Percentiles rank a stretch among this genome's conserved stretches.
Evolutionary conservation across 495 filamentous ascomycete genomes (phyloP).

Genomic region (Aspergillus ostianus): DNA sequence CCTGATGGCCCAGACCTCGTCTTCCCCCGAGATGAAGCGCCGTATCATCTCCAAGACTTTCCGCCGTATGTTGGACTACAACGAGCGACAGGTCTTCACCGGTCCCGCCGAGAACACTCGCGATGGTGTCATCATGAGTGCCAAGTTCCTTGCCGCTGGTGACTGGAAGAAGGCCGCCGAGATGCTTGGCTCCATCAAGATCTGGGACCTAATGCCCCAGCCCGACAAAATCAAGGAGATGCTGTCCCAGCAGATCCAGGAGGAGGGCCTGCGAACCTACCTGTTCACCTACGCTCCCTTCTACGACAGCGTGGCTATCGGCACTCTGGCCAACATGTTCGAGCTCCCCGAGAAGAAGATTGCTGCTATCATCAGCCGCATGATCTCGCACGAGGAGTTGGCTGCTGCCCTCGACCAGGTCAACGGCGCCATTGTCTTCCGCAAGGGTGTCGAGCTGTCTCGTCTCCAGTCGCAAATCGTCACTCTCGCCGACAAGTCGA

Average conservation of each 20-base stretch:
- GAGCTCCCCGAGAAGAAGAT: conserved; percentile 89
- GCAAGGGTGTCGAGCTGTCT: conserved; percentile 97
- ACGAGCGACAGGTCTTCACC: conserved; percentile 98
- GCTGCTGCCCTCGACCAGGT: conserved; percentile 96
- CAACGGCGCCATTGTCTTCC: conserved; percentile 95
- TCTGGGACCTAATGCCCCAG: conserved; percentile 92
- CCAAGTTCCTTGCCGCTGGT: conserved; percentile 90
- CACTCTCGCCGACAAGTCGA: conserved; percentile 93
- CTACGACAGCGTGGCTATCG: conserved; percentile 92
- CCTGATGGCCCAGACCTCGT: conserved; percentile 92
- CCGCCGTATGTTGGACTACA: conserved; percentile 97
- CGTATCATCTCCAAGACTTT: conserved; percentile 99
- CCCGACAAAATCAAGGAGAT: conserved; percentile 91
- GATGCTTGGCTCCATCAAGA: conserved; percentile 96
- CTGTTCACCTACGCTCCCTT: conserved; percentile 99
- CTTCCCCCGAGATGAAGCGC: conserved; percentile 94
- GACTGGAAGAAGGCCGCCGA: conserved; percentile 96
- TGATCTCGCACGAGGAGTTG: conserved; percentile 99
- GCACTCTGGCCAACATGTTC: conserved; percentile 89
- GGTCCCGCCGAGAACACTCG: conserved; percentile 97
- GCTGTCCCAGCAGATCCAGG: conserved; percentile 96
- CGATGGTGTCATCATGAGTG: conserved; percentile 98
- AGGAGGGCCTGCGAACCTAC: conserved; percentile 96
- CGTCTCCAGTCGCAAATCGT: conserved; percentile 93
- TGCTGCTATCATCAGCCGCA: conserved; percentile 91